These are phyloP conservation scores for Fusarium drepaniforme DNA, from an alignment of 2,329 filamentous ascomycete species.

Conservation along the genomic window DNA sequence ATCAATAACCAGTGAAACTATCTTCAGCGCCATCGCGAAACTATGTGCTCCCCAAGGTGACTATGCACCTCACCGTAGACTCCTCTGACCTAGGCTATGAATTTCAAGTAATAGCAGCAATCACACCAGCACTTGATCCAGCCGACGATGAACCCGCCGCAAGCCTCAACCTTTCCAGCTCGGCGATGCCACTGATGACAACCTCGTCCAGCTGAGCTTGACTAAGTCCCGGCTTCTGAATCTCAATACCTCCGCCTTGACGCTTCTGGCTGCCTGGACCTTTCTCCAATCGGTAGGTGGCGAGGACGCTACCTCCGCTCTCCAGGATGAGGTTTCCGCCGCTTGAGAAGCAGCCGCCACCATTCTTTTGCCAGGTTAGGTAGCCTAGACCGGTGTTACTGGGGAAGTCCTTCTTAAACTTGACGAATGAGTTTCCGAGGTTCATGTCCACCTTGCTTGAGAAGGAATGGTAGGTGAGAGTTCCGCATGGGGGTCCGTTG, in stretches of 20 bases:
- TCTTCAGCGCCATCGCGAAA: not conserved
- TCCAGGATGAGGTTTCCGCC: not conserved
- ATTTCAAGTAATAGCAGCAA: not conserved
- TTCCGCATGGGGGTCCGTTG: not conserved
- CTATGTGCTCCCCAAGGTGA: not conserved
- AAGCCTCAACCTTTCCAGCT: not conserved
- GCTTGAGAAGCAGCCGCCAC: not conserved
- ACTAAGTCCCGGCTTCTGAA: not conserved
- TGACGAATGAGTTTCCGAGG: not conserved
- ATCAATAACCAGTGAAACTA: not conserved
- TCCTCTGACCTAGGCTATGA: not conserved
- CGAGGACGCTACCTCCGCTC: not conserved
- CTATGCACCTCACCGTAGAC: not conserved
- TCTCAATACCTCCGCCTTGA: not conserved
- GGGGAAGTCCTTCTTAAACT: not conserved
- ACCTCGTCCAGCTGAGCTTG: slow-evolving; percentile 4
- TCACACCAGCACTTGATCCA: not conserved
- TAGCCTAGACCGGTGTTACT: not conserved
- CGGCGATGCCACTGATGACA: not conserved
- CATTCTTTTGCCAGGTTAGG: not conserved
- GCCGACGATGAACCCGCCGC: not conserved
- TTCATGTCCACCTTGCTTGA: slow-evolving; percentile 4
- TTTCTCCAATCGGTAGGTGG: not conserved
- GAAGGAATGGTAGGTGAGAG: not conserved
- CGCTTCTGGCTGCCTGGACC: not conserved